Evolutionary conservation across 768 basidiomycete species (phyloP), one percentile per base, ranked within the genome.

Genomic region (Ramaria sp.): DNA sequence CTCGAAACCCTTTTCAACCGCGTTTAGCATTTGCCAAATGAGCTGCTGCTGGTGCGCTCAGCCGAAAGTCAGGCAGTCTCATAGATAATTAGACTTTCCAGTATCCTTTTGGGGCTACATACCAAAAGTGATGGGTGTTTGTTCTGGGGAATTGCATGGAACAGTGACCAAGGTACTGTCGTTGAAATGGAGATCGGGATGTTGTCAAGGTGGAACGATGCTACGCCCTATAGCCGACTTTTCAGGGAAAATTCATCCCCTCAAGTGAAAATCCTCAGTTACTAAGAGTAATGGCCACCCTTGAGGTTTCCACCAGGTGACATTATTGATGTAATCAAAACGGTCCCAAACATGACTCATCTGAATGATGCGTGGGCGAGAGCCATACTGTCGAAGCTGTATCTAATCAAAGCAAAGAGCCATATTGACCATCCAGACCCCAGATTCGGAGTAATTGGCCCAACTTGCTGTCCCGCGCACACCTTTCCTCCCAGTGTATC

Each of bases 281-380:
- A 79, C 85, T 72, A 87, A 88, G 15, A 88, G 59, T 9, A 88
- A 70, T 0, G 85, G 85, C 75, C 80, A 88, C 3, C 85, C 85
- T 68, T 86, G 84, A 3, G 72, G 57, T 58, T 75, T 76, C 76
- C 78, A 86, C 85, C 85, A 88, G 3, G 67, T 64, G 5, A 82
- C 63, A 56, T 87, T 79, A 51, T 80, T 78, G 5, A 80, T 82
- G 62, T 79, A 76, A 59, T 87, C 85, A 61, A 85, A 86, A 61
- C 86, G 83, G 62, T 88, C 85, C 82, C 83, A 88, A 12, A 80
- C 81, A 60, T 86, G 83, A 22, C 83, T 57, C 83, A 85, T 85
- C 85, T 86, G 54, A n/a, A 25, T 38, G 42, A 50, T 28, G 20
- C 39, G 30, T 27, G 1, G 2, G 3, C n/a, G 18, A 39, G 0